These are phyloP conservation scores for Leccinum broughii DNA, from an alignment of 768 basidiomycete species.

Conservation along the genomic window DNA sequence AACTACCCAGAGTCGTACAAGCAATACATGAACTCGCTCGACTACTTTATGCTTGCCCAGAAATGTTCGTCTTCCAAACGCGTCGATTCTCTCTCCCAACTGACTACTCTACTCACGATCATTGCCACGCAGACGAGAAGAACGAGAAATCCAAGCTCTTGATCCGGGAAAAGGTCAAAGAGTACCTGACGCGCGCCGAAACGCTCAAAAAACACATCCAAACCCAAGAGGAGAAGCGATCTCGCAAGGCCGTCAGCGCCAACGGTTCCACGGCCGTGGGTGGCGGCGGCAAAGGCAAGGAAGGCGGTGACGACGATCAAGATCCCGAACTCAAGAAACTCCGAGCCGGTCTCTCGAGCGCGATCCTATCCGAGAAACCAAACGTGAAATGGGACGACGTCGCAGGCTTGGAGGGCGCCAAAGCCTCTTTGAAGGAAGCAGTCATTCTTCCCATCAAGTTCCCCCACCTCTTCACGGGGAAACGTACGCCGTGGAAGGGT, in stretches of 20 bases:
- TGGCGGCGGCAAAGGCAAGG: conserved; percentile 48
- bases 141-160: conserved; percentile 88
- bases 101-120: conserved; percentile 8
- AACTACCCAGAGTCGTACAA: conserved; percentile 95
- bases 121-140: conserved; percentile 60
- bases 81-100: background rate
- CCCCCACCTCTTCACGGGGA: conserved; percentile 97
- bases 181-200: conserved; percentile 91
- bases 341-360: conserved; percentile 82
- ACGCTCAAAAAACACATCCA: conserved; percentile 82
- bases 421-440: conserved; percentile 95
- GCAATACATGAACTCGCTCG: conserved; percentile 90
- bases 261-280: conserved; percentile 44
- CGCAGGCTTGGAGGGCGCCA: conserved; percentile 92
- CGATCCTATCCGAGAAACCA: conserved; percentile 91
- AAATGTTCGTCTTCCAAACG: conserved; percentile 59
- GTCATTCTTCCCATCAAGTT: conserved; percentile 99
- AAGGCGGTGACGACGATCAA: conserved; percentile 60
- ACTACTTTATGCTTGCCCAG: conserved; percentile 97
- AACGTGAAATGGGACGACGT: conserved; percentile 99
- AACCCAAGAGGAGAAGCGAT: conserved; percentile 56
- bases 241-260: conserved; percentile 49
- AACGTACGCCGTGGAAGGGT: conserved; percentile 96
- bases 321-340: conserved; percentile 97
- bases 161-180: conserved; percentile 84